Evolutionary conservation across 2,329 filamentous ascomycete genomes (phyloP).

Genomic region (Taxawa tesnikishii): DNA sequence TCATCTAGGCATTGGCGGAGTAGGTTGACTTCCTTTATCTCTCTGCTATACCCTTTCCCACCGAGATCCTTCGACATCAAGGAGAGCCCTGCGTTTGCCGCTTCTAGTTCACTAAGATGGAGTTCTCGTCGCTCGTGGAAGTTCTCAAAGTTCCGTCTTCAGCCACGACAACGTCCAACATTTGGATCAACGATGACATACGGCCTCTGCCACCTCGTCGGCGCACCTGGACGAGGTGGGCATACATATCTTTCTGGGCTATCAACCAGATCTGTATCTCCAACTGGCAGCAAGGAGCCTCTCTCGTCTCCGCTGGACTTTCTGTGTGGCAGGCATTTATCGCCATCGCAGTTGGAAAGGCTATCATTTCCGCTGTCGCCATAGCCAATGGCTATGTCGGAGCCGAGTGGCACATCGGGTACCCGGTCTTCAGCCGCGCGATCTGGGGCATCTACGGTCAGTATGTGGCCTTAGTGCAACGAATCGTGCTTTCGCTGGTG

Average conservation of each 20-base stretch:
- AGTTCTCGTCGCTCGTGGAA: slow-evolving; percentile 5
- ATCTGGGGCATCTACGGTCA: slow-evolving; percentile 45
- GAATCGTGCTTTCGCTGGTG: slow-evolving; percentile 40
- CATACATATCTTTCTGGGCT: slow-evolving; percentile 28
- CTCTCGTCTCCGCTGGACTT: slow-evolving; percentile 25
- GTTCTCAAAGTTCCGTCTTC: slow-evolving; percentile 13
- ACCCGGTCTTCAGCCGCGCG: slow-evolving; percentile 42
- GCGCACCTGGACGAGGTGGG: slow-evolving; percentile 24
- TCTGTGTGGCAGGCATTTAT: slow-evolving; percentile 30
- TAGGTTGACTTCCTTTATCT: too few relatives aligned
- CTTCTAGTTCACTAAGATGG: too few relatives aligned
- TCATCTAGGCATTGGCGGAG: too few relatives aligned
- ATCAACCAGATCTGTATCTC: slow-evolving; percentile 24
- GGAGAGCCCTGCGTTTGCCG: too few relatives aligned
- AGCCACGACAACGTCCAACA: slow-evolving; percentile 15
- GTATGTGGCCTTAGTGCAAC: slow-evolving; percentile 41
- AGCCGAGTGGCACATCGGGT: slow-evolving; percentile 39
- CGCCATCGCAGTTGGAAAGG: slow-evolving; percentile 27
- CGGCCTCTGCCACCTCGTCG: slow-evolving; percentile 26
- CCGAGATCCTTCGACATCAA: too few relatives aligned
- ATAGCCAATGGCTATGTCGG: slow-evolving; percentile 44
- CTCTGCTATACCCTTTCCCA: too few relatives aligned
- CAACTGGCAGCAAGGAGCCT: slow-evolving; percentile 25
- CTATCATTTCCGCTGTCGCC: slow-evolving; percentile 45
- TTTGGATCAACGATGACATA: slow-evolving; percentile 29